Base-by-base conservation (phyloP, 176 grass and related monocot species). In the Oryza coarctata region DNA sequence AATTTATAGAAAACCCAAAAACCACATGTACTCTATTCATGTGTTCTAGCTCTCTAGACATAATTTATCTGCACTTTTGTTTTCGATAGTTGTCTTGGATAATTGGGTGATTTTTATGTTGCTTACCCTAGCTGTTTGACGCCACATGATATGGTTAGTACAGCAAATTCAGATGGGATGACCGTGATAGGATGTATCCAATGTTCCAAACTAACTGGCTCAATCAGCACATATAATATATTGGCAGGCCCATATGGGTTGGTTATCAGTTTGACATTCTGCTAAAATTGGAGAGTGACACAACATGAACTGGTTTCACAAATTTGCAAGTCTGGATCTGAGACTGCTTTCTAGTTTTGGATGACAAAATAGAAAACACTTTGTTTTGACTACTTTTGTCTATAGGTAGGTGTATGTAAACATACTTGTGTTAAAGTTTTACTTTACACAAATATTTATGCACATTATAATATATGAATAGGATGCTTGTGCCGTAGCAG, bases 21-120 rank as follows among this genome's bases (percentile, higher is more conserved):
- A 3, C 1, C 15, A 18, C 25, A 66, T 27, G 63, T 31, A n/a
- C n/a, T 60, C 22, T 36, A 35, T 74, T 83, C 41, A 20, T 50
- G 20, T 29, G 60, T 66, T 73, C 20, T 20, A 64, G 14, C 3
- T 50, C 14, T 50, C 10, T 47, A 27, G 39, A 34, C 73, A 52
- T 63, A 75, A 45, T 83, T 66, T 36, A 27, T 75, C 20, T 15
- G 2, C 8, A 0, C 32, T 65, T 60, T 62, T n/a, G 7, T 36
- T 85, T 29, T 9, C 30, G 55, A 57, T 22, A 43, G 22, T 87
- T n/a, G 33, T 65, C 58, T 41, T 81, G 49, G 50, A 14, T 11
- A 70, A 47, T 3, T 40, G 1, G 4, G 12, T 40, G 25, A 29
- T 83, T 25, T 47, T 87, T 77, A 31, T 8, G 10, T 47, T 55